These are phyloP conservation scores for Boletus reticulatus DNA, from an alignment of 768 basidiomycete genomes.

Conservation along the genomic window DNA sequence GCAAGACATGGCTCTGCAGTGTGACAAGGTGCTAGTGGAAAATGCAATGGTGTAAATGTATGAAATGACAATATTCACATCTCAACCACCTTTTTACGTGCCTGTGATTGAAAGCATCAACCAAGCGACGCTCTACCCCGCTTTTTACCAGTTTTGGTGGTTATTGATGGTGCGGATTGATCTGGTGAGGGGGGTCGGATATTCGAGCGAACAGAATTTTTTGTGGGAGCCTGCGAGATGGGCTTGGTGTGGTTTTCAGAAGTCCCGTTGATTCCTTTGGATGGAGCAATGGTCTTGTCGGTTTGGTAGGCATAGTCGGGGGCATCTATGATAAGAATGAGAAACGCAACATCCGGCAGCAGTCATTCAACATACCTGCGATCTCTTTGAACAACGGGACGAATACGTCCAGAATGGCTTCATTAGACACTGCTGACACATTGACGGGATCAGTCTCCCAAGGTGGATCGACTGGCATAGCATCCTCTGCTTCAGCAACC, in stretches of 20 bases:
- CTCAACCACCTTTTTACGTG: slow-evolving; percentile 13
- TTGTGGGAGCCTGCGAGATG: slow-evolving; percentile 14
- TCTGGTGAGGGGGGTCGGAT: slow-evolving; percentile 9
- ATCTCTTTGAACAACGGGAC: slow-evolving; percentile 58
- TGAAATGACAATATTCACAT: slow-evolving; percentile 26
- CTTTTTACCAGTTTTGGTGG: slow-evolving; percentile 30
- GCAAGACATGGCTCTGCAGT: slow-evolving; percentile 17
- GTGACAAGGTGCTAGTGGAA: slow-evolving; percentile 24
- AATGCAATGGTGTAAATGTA: slow-evolving; percentile 29
- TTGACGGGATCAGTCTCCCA: slow-evolving; percentile 18
- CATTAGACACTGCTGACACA: slow-evolving; percentile 38
- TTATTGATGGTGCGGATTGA: slow-evolving; percentile 9
- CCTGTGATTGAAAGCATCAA: slow-evolving; percentile 20
- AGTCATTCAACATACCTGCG: slow-evolving; percentile 37
- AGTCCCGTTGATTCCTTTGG: slow-evolving; percentile 17
- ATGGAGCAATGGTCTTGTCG: slow-evolving; percentile 2
- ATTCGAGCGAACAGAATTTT: slow-evolving; percentile 19
- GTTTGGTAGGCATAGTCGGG: slow-evolving; percentile 25
- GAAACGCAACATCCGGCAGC: not conserved
- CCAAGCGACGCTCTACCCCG: slow-evolving; percentile 31
- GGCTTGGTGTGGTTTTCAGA: slow-evolving; percentile 10
- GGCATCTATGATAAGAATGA: slow-evolving; percentile 14
- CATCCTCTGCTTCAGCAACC: slow-evolving; percentile 38
- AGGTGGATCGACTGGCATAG: slow-evolving; percentile 42
- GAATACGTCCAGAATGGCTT: slow-evolving; percentile 59